Percentiles rank a stretch among this genome's conserved stretches.
Evolutionary conservation across 2,329 filamentous ascomycete genomes (phyloP).

Genomic region (Fusarium sp.): DNA sequence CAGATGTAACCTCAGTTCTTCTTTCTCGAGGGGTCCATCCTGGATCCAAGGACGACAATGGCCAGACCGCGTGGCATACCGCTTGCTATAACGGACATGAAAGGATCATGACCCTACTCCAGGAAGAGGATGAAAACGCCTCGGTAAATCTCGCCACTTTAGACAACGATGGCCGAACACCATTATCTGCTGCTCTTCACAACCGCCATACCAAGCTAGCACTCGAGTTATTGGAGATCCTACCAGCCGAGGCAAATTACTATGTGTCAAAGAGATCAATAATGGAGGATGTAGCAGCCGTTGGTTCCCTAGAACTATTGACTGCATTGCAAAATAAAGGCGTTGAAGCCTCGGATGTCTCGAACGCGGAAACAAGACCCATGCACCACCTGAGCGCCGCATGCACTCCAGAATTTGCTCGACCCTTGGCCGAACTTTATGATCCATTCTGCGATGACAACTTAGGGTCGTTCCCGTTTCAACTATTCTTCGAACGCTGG

Average conservation of each 20-base stretch:
- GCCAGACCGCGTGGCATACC: too few relatives aligned
- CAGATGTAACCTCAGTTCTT: too few relatives aligned
- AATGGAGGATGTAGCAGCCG: not conserved
- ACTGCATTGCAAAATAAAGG: not conserved
- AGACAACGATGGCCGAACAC: not conserved
- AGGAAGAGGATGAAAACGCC: not conserved
- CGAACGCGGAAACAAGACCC: not conserved
- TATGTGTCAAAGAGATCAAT: not conserved
- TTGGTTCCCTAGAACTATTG: not conserved
- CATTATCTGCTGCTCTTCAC: not conserved
- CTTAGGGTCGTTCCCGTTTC: not conserved
- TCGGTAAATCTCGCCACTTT: not conserved
- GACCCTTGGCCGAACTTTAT: not conserved
- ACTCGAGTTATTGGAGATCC: not conserved
- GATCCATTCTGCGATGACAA: not conserved
- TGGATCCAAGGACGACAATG: too few relatives aligned
- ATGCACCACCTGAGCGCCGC: not conserved
- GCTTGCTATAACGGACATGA: too few relatives aligned
- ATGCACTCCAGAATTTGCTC: not conserved
- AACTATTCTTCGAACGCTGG: not conserved
- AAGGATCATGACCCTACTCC: not conserved
- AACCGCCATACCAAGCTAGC: not conserved
- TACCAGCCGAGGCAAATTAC: not conserved
- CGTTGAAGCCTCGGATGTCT: accelerated
- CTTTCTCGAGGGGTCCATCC: too few relatives aligned